A percentile compares a stretch with the other conserved stretches of the same genome.
Conservation (phyloP, 257 asterid genomes). For the Thymus mandschuricus region DNA sequence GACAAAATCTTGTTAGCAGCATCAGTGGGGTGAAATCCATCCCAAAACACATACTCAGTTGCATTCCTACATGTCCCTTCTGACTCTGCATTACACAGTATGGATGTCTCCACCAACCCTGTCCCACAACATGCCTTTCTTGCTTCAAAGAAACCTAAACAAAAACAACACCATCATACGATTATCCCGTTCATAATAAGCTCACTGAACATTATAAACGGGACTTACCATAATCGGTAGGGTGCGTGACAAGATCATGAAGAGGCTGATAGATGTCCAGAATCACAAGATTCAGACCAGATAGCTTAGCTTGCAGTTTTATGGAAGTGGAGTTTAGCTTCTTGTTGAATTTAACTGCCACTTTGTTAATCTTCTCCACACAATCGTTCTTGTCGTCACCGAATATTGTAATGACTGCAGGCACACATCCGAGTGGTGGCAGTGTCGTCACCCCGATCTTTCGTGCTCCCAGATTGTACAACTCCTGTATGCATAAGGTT, state of each 20-base stretch:
- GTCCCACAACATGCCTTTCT: conserved; percentile 91
- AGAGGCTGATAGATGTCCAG: conserved; percentile 78
- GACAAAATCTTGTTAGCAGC: conserved; percentile 77
- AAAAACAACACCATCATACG: not conserved
- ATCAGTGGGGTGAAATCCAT: conserved; percentile 82
- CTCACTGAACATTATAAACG: no score
- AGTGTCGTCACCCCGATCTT: conserved; percentile 85
- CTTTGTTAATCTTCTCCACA: conserved; percentile 63
- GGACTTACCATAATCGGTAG: conserved; percentile 60
- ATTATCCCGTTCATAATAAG: no score
- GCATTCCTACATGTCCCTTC: conserved; percentile 86
- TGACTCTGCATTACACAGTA: conserved; percentile 71
- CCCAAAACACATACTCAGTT: conserved; percentile 82
- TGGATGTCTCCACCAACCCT: conserved; percentile 77
- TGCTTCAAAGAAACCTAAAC: conserved; percentile 74
- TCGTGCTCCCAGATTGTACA: conserved; percentile 75
- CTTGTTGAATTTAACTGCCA: conserved; percentile 69
- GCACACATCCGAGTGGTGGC: conserved; percentile 87
- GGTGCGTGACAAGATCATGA: conserved; percentile 62
- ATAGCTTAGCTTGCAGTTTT: conserved; percentile 51
- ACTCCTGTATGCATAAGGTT: conserved; percentile 28
- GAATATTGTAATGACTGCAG: conserved; percentile 76
- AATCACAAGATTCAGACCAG: conserved; percentile 66
- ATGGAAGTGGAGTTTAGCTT: conserved; percentile 72
- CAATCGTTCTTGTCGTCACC: conserved; percentile 73